A percentile compares a stretch with the other conserved stretches of the same genome.
These are phyloP conservation scores for Daldinia concentrica DNA, from an alignment of 495 filamentous ascomycete species.

Conservation along the genomic window DNA sequence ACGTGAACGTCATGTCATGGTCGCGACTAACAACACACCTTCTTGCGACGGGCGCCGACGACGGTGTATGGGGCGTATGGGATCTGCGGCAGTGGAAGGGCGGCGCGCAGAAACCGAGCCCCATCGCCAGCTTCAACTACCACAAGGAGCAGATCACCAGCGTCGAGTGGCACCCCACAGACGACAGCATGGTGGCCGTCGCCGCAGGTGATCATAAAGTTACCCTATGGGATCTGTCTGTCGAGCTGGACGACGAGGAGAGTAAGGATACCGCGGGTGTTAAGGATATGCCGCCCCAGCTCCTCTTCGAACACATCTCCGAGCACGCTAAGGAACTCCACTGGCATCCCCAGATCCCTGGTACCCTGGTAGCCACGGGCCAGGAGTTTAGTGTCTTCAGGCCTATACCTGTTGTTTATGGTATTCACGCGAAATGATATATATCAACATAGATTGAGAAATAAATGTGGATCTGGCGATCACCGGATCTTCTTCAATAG, in stretches of 20 bases:
- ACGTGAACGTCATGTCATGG: conserved; percentile 98
- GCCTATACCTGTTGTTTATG: conserved; percentile 63
- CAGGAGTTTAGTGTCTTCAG: conserved; percentile 80
- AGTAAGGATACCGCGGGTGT: conserved; percentile 86
- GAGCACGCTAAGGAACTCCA: conserved; percentile 93
- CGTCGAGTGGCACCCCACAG: conserved; percentile 96
- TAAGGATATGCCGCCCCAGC: conserved; percentile 89
- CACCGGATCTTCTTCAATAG: background rate
- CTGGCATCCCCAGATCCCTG: conserved; percentile 97
- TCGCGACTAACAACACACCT: conserved; percentile 85
- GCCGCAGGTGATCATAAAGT: conserved; percentile 93
- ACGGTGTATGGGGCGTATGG: conserved; percentile 96
- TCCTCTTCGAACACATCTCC: conserved; percentile 97
- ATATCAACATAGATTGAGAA: too few species aligned
- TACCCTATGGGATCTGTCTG: conserved; percentile 95
- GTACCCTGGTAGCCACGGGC: conserved; percentile 89
- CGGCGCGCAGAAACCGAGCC: conserved; percentile 62
- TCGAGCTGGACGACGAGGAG: conserved; percentile 97
- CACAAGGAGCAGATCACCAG: conserved; percentile 96
- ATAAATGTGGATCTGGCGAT: background rate
- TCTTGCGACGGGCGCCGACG: conserved; percentile 91
- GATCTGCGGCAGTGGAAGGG: conserved; percentile 92
- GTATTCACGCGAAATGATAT: conserved; percentile 44
- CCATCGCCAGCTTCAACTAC: conserved; percentile 90
- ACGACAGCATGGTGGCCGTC: conserved; percentile 93